These are phyloP conservation scores for Ganoderma sp. DNA, from an alignment of 1,284 basidiomycete species.

Conservation along the genomic window DNA sequence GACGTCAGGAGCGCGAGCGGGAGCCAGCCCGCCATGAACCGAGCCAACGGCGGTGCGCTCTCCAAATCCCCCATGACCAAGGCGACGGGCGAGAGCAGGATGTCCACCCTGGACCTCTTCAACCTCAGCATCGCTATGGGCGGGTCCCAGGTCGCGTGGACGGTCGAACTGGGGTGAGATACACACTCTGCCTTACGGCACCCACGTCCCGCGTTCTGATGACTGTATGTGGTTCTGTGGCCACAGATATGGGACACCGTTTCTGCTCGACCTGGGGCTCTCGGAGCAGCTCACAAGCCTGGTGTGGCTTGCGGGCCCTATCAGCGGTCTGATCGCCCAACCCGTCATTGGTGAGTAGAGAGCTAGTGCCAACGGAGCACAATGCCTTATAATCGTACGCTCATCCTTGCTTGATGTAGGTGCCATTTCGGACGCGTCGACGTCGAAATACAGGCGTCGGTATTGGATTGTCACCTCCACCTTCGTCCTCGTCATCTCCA, in stretches of 20 bases:
- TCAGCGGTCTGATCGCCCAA: conserved; percentile 93
- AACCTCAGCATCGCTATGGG: conserved; percentile 84
- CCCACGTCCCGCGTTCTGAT: conserved; percentile 5
- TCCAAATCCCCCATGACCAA: conserved; percentile 29
- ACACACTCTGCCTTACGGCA: background rate
- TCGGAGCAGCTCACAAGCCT: conserved; percentile 91
- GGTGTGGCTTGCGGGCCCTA: conserved; percentile 97
- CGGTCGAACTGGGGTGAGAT: conserved; percentile 83
- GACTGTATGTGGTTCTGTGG: background rate
- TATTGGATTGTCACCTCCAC: conserved; percentile 91
- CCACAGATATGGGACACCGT: conserved; percentile 90
- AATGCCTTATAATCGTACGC: background rate
- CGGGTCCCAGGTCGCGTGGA: conserved; percentile 94
- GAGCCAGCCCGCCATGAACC: conserved; percentile 13
- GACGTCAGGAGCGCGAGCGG: conserved; percentile 18
- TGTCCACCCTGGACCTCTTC: conserved; percentile 77
- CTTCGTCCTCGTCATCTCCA: conserved; percentile 71
- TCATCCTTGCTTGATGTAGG: conserved; percentile 50
- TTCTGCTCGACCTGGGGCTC: conserved; percentile 87
- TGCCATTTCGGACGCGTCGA: conserved; percentile 92
- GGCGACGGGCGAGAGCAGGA: conserved; percentile 35
- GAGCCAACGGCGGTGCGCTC: conserved; percentile 26
- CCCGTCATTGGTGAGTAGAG: conserved; percentile 82
- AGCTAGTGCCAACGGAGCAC: background rate
- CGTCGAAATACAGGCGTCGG: conserved; percentile 85